Percentiles rank a stretch among this genome's conserved stretches.
Evolutionary conservation across 495 filamentous ascomycete genomes (phyloP).

Genomic region (Aspergillus saccharolyticus): DNA sequence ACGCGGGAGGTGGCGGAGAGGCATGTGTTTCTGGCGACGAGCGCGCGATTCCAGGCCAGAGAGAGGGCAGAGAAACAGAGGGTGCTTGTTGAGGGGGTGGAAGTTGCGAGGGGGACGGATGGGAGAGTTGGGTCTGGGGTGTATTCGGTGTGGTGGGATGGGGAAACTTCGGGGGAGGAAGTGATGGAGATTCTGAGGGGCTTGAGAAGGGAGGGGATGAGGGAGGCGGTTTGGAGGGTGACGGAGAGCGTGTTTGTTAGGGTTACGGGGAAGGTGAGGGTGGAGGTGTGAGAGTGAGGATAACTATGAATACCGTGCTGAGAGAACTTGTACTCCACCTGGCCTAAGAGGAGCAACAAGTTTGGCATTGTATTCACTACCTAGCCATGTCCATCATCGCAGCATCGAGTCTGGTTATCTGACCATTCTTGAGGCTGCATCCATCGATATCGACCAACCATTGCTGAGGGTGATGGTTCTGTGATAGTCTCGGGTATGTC

Average conservation of each 20-base stretch:
- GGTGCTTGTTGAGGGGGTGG: conserved; percentile 17
- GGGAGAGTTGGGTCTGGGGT: conserved; percentile 46
- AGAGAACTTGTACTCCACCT: no score
- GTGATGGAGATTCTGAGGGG: background rate
- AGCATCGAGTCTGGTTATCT: no score
- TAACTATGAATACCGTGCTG: no score
- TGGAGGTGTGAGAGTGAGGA: no score
- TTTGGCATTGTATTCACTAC: no score
- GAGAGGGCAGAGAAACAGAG: conserved; percentile 26
- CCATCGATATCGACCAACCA: no score
- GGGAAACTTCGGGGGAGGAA: conserved; percentile 24
- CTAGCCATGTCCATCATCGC: no score
- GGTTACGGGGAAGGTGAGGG: background rate
- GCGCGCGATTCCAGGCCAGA: conserved; percentile 33
- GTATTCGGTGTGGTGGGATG: conserved; percentile 43
- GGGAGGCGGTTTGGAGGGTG: background rate
- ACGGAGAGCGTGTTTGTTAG: background rate
- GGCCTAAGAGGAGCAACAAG: no score
- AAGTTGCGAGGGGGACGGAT: conserved; percentile 34
- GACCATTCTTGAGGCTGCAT: no score
- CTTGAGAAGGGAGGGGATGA: background rate
- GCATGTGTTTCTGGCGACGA: conserved; percentile 49
- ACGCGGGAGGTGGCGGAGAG: no score
- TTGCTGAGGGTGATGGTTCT: no score
- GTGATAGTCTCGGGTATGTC: no score